Percentiles rank a stretch among this genome's conserved stretches.
Conservation (phyloP, 768 basidiomycete genomes). For the Leccinum obscurum region DNA sequence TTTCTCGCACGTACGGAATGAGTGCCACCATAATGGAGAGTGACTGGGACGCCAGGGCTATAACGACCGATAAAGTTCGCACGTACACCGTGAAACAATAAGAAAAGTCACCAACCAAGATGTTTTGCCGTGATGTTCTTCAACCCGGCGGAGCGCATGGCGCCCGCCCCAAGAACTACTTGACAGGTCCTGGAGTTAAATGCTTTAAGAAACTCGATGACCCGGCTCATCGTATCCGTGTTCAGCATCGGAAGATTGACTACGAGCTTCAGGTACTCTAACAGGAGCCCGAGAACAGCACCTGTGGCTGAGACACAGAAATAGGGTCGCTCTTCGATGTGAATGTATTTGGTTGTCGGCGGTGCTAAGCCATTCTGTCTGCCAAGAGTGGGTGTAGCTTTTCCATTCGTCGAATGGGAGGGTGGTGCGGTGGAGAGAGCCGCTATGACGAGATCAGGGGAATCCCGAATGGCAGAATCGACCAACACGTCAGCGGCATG, state of each 20-base stretch:
- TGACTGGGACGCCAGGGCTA: slow-evolving; percentile 94
- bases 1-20: slow-evolving; percentile 94
- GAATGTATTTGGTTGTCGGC: slow-evolving; percentile 56
- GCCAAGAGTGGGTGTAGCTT: slow-evolving; percentile 15
- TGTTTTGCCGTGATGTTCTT: slow-evolving; percentile 99
- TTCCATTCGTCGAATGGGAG: slow-evolving; percentile 13
- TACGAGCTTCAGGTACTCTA: slow-evolving; percentile 87
- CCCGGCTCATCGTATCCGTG: slow-evolving; percentile 91
- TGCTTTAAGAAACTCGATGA: slow-evolving; percentile 95
- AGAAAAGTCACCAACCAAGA: slow-evolving; percentile 57
- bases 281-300: slow-evolving; percentile 65
- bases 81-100: slow-evolving; percentile 17
- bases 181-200: slow-evolving; percentile 99
- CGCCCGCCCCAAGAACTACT: slow-evolving; percentile 96
- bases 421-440: not conserved
- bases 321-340: slow-evolving; percentile 82
- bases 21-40: slow-evolving; percentile 92
- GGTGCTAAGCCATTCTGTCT: slow-evolving; percentile 22
- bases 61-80: slow-evolving; percentile 19
- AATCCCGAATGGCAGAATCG: slow-evolving; percentile 80
- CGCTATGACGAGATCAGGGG: slow-evolving; percentile 59
- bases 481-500: slow-evolving; percentile 71
- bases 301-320: slow-evolving; percentile 86
- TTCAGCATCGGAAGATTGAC: slow-evolving; percentile 87
- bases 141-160: slow-evolving; percentile 97